Evolutionary conservation across 1,284 basidiomycete species (phyloP).

Genomic region (Tylopilus microsporus): DNA sequence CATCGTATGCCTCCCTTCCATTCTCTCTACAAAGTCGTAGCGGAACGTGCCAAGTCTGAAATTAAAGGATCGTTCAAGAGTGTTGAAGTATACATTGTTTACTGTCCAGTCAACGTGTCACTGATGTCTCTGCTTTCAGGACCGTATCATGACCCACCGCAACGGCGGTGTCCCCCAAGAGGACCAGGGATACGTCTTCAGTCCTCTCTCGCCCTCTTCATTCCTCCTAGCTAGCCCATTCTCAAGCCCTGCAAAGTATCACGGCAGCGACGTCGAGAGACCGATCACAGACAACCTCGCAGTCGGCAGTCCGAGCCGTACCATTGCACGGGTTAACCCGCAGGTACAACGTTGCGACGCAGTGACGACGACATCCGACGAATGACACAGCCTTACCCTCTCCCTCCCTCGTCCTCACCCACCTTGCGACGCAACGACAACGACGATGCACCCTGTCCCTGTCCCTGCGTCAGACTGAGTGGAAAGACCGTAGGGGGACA

Average conservation of each 20-base stretch:
- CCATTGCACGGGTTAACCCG: no score
- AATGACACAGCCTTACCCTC: no score
- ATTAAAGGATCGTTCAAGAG: slow-evolving; percentile 22
- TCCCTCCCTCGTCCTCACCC: no score
- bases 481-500: no score
- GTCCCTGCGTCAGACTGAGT: no score
- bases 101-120: background rate
- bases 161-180: slow-evolving; percentile 5
- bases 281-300: background rate
- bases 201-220: slow-evolving; percentile 61
- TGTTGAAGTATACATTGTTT: slow-evolving; percentile 17
- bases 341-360: no score
- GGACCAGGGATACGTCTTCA: slow-evolving; percentile 38
- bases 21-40: slow-evolving; percentile 14
- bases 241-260: slow-evolving; percentile 37
- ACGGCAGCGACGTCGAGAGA: slow-evolving; percentile 11
- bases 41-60: slow-evolving; percentile 22
- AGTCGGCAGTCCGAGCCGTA: no score
- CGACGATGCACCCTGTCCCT: no score
- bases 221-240: slow-evolving; percentile 57
- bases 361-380: no score
- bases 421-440: no score
- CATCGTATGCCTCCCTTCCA: slow-evolving; percentile 15
- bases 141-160: slow-evolving; percentile 14
- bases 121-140: slow-evolving; percentile 17